Evolutionary conservation across 2,329 filamentous ascomycete genomes (phyloP), one percentile per base, ranked within the genome.

Genomic region (Talaromyces sp.): DNA sequence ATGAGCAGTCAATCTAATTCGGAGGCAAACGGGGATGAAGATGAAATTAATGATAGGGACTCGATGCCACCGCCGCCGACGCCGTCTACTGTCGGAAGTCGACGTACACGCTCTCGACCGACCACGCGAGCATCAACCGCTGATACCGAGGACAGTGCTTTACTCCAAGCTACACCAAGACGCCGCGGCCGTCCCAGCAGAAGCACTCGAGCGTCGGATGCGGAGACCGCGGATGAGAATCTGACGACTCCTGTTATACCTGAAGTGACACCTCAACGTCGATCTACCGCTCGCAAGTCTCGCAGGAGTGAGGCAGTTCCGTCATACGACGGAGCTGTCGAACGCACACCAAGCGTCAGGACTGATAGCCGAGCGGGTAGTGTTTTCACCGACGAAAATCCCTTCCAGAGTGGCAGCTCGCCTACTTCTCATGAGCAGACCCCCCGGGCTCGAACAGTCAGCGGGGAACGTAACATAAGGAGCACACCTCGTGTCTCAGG

Each of bases 371-470:
- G 67, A 39, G 80, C 81, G 6, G 81, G 82, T 35, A 88, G 81
- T 66, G 87, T 89, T 33, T 97, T 97, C 73, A 91, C 88, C 1
- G 83, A 87, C 64, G 91, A 97, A 56, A 97, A 97, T 67, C 92
- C 93, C 0, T 97, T 97, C 70, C 93, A 97, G 71, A 89, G 89
- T 69, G 88, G 91, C 40, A 89, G 87, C 71, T 88, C 89, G 9
- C 86, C 89, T 1, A 73, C 81, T 5, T 70, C 76, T n/a, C 72
- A 73, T 1, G 73, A 79, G 28, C 78, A 69, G 19, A 61, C 60
- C 77, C 78, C 28, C 75, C 81, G 21, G 75, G 61, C 66, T 11
- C 64, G 67, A 28, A 65, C 64, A 17, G 58, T 63, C 7, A 66
- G 65, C 58, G 60, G 60, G 56, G 69, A 69, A 66, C 66, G 82